A percentile compares a stretch with the other conserved stretches of the same genome.
Conservation (phyloP, 2,329 filamentous ascomycete genomes). For the Colletotrichum simmondsii region DNA sequence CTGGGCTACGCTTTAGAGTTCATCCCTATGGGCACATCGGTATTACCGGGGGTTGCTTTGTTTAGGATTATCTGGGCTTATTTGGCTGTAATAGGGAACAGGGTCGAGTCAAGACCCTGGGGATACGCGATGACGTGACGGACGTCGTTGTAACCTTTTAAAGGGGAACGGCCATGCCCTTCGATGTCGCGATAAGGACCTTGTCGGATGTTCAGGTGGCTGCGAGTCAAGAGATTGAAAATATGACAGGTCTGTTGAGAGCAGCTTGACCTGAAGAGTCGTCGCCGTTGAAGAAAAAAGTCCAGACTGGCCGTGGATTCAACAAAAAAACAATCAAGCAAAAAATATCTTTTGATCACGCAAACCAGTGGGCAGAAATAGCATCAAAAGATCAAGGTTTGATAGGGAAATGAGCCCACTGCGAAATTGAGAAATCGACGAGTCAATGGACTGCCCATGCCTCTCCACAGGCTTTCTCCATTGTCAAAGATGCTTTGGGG, state of each 20-base stretch:
- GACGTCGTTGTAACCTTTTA: background rate
- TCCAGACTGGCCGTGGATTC: background rate
- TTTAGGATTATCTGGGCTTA: background rate
- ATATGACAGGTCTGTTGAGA: background rate
- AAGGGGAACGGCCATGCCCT: background rate
- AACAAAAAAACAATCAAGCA: background rate
- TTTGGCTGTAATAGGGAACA: background rate
- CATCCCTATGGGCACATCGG: background rate
- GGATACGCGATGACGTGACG: slow-evolving; percentile 19
- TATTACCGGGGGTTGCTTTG: slow-evolving; percentile 12
- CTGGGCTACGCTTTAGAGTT: slow-evolving; percentile 4
- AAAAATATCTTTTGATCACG: background rate
- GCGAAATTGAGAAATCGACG: background rate
- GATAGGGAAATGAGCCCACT: background rate
- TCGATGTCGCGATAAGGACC: background rate
- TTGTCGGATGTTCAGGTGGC: background rate
- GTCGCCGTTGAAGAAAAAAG: no score
- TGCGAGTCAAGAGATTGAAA: slow-evolving; percentile 7
- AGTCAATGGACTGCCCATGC: background rate
- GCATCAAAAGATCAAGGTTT: background rate
- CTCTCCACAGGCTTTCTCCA: background rate
- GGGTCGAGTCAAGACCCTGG: slow-evolving; percentile 17
- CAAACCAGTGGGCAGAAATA: background rate
- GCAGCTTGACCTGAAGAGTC: background rate
- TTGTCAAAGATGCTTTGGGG: background rate